Conservation (phyloP, 2,329 filamentous ascomycete genomes). For the Colletotrichum gigasporum region DNA sequence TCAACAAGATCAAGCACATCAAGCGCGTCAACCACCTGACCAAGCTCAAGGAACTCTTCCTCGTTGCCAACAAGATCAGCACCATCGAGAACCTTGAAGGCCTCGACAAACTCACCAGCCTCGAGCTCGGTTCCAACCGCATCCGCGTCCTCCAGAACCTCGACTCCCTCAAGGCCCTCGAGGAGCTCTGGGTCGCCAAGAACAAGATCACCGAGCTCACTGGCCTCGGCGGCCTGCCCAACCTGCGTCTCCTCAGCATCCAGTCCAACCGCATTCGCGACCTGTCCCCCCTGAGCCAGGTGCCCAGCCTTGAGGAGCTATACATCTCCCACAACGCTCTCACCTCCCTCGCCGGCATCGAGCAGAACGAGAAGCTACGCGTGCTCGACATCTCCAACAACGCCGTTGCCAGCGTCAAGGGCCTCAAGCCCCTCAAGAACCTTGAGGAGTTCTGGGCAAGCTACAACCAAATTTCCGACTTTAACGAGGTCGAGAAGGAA, state of each 20-base stretch:
- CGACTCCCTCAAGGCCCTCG: slow-evolving; percentile 78
- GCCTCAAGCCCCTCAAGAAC: slow-evolving; percentile 72
- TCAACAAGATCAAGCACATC: slow-evolving; percentile 99
- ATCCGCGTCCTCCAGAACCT: slow-evolving; percentile 91
- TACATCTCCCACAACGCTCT: slow-evolving; percentile 97
- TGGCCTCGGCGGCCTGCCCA: slow-evolving; percentile 78
- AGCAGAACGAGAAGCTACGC: slow-evolving; percentile 72
- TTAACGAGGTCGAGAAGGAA: slow-evolving; percentile 82
- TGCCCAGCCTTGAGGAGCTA: slow-evolving; percentile 85
- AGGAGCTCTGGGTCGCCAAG: slow-evolving; percentile 94
- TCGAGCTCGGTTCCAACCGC: slow-evolving; percentile 92
- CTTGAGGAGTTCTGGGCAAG: slow-evolving; percentile 96
- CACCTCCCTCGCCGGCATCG: slow-evolving; percentile 77
- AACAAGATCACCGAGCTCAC: slow-evolving; percentile 92
- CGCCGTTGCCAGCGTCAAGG: slow-evolving; percentile 77
- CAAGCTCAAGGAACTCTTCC: slow-evolving; percentile 84
- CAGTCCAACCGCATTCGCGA: slow-evolving; percentile 92
- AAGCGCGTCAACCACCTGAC: slow-evolving; percentile 84
- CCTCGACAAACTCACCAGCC: slow-evolving; percentile 77
- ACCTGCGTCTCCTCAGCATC: slow-evolving; percentile 88
- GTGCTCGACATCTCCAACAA: slow-evolving; percentile 93
- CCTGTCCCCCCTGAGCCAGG: slow-evolving; percentile 77
- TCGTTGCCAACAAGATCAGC: slow-evolving; percentile 94
- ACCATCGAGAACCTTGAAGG: slow-evolving; percentile 86
- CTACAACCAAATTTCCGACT: slow-evolving; percentile 83